These are phyloP conservation scores for Hirsutella rhossiliensis DNA, from an alignment of 2,329 filamentous ascomycete genomes.

Conservation along the genomic window DNA sequence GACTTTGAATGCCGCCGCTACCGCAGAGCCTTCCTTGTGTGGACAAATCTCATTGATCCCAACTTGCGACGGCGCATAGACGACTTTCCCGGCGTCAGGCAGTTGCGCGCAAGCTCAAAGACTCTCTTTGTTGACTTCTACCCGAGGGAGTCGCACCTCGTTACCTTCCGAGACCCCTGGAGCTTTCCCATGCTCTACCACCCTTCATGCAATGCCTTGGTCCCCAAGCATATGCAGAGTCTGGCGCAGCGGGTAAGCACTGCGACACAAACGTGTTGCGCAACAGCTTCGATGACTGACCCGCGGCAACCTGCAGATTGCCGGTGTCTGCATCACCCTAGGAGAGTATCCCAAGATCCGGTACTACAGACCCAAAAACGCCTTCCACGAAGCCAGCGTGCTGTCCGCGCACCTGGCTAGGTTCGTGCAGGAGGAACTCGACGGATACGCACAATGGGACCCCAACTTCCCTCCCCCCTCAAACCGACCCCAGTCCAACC, in stretches of 20 bases:
- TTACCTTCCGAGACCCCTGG: conserved; percentile 90
- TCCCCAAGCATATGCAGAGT: conserved; percentile 70
- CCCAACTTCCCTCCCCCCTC: conserved; percentile 73
- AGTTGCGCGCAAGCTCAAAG: conserved; percentile 68
- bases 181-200: conserved; percentile 92
- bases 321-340: conserved; percentile 71
- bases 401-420: conserved; percentile 78
- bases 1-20: conserved; percentile 83
- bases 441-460: conserved; percentile 77
- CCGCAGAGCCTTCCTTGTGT: conserved; percentile 66
- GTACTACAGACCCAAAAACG: conserved; percentile 68
- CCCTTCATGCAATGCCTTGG: conserved; percentile 73
- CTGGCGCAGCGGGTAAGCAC: conserved; percentile 70
- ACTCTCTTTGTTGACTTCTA: conserved; percentile 82
- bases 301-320: conserved; percentile 15
- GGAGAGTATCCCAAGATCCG: conserved; percentile 89
- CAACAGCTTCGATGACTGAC: not conserved
- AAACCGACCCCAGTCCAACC: conserved; percentile 64
- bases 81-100: conserved; percentile 52
- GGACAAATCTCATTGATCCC: conserved; percentile 66
- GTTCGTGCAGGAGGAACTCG: conserved; percentile 84
- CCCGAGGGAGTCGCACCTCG: conserved; percentile 78
- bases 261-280: not conserved
- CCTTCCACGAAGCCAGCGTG: conserved; percentile 77
- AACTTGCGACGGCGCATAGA: conserved; percentile 64